These are phyloP conservation scores for Dactylorhiza incarnata DNA, from an alignment of 106 monocot species.

Conservation along the genomic window DNA sequence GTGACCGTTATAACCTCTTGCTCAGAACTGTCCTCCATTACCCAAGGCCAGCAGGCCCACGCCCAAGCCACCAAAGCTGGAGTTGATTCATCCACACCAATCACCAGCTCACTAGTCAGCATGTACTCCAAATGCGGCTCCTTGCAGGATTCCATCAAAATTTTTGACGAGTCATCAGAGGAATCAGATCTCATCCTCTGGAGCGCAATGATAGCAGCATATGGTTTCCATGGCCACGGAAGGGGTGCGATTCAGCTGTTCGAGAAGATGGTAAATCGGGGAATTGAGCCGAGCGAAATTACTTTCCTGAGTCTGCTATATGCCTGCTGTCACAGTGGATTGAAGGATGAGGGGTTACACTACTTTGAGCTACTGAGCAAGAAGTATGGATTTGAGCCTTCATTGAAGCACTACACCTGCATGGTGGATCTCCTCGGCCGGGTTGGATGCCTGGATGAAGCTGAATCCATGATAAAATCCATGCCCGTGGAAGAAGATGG, in stretches of 20 bases:
- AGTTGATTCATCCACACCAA: slow-evolving; percentile 23
- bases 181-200: slow-evolving; percentile 41
- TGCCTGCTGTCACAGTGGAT: slow-evolving; percentile 67
- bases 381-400: slow-evolving; percentile 32
- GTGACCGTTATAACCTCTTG: slow-evolving; percentile 53
- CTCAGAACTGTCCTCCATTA: slow-evolving; percentile 56
- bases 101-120: slow-evolving; percentile 57
- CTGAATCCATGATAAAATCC: slow-evolving; percentile 48
- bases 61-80: slow-evolving; percentile 44
- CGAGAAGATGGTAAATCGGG: slow-evolving; percentile 38
- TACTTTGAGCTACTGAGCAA: slow-evolving; percentile 43
- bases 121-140: slow-evolving; percentile 86
- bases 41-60: slow-evolving; percentile 63
- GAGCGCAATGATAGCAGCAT: slow-evolving; percentile 65
- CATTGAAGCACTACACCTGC: slow-evolving; percentile 73
- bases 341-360: slow-evolving; percentile 53
- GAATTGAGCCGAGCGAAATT: slow-evolving; percentile 54
- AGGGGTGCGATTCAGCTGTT: slow-evolving; percentile 42
- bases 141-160: slow-evolving; percentile 22
- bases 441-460: slow-evolving; percentile 44
- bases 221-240: slow-evolving; percentile 73
- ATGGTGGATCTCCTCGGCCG: slow-evolving; percentile 73
- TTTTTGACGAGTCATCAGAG: slow-evolving; percentile 27
- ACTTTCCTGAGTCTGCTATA: slow-evolving; percentile 68
- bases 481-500: slow-evolving; percentile 51